Percentiles rank a stretch among this genome's conserved stretches.
Evolutionary conservation across 148 eudicot genomes (phyloP).

Genomic region (Vaccinium myrtillus): DNA sequence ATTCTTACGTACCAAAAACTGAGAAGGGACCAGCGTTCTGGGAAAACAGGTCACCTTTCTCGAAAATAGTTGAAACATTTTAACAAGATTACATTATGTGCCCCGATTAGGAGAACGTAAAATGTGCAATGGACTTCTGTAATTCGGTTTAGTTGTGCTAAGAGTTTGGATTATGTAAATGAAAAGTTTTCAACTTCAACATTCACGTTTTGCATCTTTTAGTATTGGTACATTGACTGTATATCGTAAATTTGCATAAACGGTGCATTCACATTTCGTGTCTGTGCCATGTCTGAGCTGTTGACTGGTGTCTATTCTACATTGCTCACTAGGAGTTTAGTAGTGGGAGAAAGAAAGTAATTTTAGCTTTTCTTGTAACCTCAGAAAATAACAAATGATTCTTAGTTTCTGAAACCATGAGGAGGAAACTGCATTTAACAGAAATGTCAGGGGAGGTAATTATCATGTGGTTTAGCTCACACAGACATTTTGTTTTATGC

Average conservation of each 20-base stretch:
- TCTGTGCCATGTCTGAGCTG: background rate
- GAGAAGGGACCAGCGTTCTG: background rate
- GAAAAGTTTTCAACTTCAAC: background rate
- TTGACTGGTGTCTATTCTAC: background rate
- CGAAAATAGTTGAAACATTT: background rate
- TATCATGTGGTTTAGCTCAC: background rate
- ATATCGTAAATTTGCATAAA: background rate
- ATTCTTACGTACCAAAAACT: background rate
- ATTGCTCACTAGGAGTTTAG: background rate
- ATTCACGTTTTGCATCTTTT: background rate
- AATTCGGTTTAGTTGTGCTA: background rate
- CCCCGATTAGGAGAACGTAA: background rate
- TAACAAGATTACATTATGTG: background rate
- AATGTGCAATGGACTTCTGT: background rate
- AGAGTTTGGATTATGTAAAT: background rate
- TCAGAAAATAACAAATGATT: background rate
- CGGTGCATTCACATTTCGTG: background rate
- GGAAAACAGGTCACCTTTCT: background rate
- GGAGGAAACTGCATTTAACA: background rate
- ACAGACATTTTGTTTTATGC: conserved; percentile 20
- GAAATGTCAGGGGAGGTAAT: background rate
- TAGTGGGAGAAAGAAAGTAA: background rate
- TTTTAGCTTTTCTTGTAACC: background rate
- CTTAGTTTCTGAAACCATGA: background rate
- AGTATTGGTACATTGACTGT: background rate